phyloP scores from a whole-genome alignment of 306 rosid species.

The Quercus suber region DNA sequence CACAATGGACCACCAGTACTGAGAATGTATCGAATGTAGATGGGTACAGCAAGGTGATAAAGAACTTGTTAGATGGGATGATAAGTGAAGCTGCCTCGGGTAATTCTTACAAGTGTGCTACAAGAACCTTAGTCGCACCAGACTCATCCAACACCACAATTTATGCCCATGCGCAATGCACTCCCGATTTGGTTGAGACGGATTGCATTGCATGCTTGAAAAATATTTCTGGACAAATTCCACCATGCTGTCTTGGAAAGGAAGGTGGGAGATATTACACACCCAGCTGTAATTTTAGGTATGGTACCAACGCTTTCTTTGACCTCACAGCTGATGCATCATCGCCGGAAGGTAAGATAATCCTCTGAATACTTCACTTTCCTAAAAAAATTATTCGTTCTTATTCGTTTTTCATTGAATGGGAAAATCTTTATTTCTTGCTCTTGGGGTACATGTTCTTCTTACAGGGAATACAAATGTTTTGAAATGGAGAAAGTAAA shows the following conservation, averaged over 20 bases:
- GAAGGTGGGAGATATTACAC: background rate
- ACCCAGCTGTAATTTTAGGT: constrained; percentile 17
- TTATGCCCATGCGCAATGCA: constrained; percentile 17
- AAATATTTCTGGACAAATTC: background rate
- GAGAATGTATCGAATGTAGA: background rate
- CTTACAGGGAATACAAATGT: too few species aligned
- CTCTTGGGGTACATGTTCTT: too few species aligned
- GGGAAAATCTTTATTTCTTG: too few species aligned
- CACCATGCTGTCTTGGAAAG: background rate
- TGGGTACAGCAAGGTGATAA: background rate
- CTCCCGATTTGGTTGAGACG: background rate
- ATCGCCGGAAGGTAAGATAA: background rate
- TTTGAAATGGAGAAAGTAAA: too few species aligned
- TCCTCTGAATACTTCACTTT: background rate
- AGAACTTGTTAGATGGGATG: background rate
- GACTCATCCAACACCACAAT: background rate
- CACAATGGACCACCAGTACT: background rate
- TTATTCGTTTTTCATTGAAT: too few species aligned
- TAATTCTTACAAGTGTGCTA: background rate
- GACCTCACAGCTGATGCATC: background rate
- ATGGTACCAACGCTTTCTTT: background rate
- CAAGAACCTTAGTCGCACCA: background rate
- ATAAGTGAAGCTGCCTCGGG: background rate
- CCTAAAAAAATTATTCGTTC: too few species aligned
- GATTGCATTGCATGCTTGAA: constrained; percentile 11